These are phyloP conservation scores for Chlamydomonas sp. DNA, from an alignment of 139 green algal genomes.

Conservation along the genomic window DNA sequence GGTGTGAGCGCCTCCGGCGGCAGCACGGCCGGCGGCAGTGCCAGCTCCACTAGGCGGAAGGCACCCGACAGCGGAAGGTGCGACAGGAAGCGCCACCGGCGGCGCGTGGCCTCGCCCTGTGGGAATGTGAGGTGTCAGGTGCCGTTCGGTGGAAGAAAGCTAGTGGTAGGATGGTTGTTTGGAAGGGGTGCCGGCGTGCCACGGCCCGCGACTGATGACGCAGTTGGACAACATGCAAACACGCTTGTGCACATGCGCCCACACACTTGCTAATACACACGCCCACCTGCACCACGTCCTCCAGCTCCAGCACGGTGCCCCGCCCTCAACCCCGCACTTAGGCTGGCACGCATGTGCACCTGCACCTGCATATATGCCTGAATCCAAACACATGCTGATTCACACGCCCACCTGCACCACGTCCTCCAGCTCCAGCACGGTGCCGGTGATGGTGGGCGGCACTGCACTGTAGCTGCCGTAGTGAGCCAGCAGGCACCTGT, in stretches of 20 bases:
- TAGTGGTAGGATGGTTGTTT: no score
- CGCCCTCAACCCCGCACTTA: no score
- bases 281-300: slow-evolving; percentile 63
- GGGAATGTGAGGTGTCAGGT: no score
- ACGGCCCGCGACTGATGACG: no score
- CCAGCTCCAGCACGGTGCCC: slow-evolving; percentile 78
- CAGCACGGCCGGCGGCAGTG: slow-evolving; percentile 49
- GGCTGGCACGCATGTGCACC: neutral
- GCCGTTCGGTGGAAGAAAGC: no score
- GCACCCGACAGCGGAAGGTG: slow-evolving; percentile 75
- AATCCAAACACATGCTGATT: neutral
- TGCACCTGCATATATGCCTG: neutral
- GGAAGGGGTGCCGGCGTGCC: no score
- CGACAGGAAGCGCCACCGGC: slow-evolving; percentile 64
- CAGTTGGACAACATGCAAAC: no score
- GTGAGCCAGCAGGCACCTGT: slow-evolving; percentile 63
- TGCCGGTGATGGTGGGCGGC: slow-evolving; percentile 59
- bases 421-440: slow-evolving; percentile 81
- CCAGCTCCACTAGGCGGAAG: slow-evolving; percentile 67
- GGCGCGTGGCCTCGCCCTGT: slow-evolving; percentile 3
- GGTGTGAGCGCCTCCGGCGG: slow-evolving; percentile 66
- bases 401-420: slow-evolving; percentile 48
- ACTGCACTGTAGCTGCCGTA: slow-evolving; percentile 64
- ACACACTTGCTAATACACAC: neutral
- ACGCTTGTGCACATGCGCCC: no score